Evolutionary conservation across 305 asterid genomes (phyloP).

Genomic region (Fraxinus velutina): DNA sequence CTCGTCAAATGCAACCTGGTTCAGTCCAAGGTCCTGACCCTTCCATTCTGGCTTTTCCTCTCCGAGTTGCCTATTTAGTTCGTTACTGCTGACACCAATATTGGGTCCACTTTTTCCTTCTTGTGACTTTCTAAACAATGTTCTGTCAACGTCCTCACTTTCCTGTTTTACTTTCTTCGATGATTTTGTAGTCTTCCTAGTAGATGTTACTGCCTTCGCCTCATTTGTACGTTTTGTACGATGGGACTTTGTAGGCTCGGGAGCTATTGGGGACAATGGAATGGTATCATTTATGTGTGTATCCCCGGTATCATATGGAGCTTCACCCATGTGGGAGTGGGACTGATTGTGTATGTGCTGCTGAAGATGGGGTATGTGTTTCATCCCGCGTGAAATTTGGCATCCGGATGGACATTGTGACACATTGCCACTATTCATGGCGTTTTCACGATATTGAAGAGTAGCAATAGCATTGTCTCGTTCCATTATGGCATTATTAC

Average conservation of each 20-base stretch:
- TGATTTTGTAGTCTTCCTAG: slow-evolving; percentile 47
- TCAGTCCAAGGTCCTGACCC: slow-evolving; percentile 83
- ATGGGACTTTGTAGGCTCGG: slow-evolving; percentile 59
- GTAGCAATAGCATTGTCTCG: slow-evolving; percentile 85
- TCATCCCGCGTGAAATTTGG: slow-evolving; percentile 65
- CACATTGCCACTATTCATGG: slow-evolving; percentile 45
- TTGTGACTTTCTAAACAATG: slow-evolving; percentile 35
- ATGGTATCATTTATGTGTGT: slow-evolving; percentile 42
- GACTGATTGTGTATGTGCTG: slow-evolving; percentile 46
- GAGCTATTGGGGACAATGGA: slow-evolving; percentile 43
- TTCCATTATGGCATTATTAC: slow-evolving; percentile 77
- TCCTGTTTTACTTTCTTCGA: slow-evolving; percentile 58
- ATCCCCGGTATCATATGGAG: slow-evolving; percentile 41
- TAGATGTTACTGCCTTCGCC: slow-evolving; percentile 36
- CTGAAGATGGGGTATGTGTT: slow-evolving; percentile 74
- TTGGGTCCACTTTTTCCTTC: slow-evolving; percentile 49
- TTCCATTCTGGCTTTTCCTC: slow-evolving; percentile 65
- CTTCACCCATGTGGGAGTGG: slow-evolving; percentile 37
- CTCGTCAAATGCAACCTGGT: slow-evolving; percentile 85
- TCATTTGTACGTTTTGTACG: slow-evolving; percentile 63
- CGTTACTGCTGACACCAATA: slow-evolving; percentile 30
- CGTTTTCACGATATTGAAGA: slow-evolving; percentile 63
- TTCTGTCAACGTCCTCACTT: slow-evolving; percentile 48
- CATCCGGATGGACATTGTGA: slow-evolving; percentile 68
- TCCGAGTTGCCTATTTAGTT: slow-evolving; percentile 34